Percentiles rank a stretch among this genome's conserved stretches.
Conservation (phyloP, 371 early-diverging fungal species). For the Mortierella sp. region DNA sequence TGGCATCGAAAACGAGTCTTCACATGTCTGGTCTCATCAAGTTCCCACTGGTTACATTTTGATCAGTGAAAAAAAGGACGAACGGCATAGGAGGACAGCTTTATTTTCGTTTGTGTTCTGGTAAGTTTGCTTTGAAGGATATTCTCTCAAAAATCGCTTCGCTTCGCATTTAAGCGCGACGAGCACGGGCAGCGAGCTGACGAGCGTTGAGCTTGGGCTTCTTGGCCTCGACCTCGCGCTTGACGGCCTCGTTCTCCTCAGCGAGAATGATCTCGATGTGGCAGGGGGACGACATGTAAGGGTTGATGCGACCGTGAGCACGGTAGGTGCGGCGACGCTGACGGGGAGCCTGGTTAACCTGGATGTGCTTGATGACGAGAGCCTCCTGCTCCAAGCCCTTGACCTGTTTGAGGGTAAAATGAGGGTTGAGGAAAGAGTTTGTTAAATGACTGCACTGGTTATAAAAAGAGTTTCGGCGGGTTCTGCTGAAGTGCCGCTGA, state of each 20-base stretch:
- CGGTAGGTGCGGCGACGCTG: conserved; percentile 98
- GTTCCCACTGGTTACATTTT: too few species aligned
- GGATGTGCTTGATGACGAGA: conserved; percentile 94
- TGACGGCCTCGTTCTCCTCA: conserved; percentile 87
- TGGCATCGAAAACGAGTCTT: too few species aligned
- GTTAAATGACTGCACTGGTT: too few species aligned
- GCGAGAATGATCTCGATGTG: conserved; percentile 96
- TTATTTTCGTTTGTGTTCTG: too few species aligned
- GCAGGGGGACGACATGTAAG: conserved; percentile 98
- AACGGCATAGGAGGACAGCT: too few species aligned
- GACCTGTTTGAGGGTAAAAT: conserved; percentile 58
- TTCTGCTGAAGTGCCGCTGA: too few species aligned
- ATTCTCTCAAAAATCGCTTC: too few species aligned
- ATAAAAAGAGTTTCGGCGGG: too few species aligned
- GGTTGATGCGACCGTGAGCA: conserved; percentile 97
- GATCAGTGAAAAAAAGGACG: too few species aligned
- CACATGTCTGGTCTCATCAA: too few species aligned
- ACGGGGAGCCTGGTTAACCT: conserved; percentile 99
- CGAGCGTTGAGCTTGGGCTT: conserved; percentile 71
- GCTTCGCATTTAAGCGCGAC: conserved; percentile 58
- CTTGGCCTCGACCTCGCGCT: conserved; percentile 76
- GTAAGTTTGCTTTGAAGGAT: too few species aligned
- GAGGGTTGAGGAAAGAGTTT: neutral
- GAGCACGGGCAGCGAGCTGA: conserved; percentile 71
- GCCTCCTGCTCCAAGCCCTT: conserved; percentile 94